Evolutionary conservation across 495 filamentous ascomycete genomes (phyloP).

Genomic region (Amniculicola lignicola): DNA sequence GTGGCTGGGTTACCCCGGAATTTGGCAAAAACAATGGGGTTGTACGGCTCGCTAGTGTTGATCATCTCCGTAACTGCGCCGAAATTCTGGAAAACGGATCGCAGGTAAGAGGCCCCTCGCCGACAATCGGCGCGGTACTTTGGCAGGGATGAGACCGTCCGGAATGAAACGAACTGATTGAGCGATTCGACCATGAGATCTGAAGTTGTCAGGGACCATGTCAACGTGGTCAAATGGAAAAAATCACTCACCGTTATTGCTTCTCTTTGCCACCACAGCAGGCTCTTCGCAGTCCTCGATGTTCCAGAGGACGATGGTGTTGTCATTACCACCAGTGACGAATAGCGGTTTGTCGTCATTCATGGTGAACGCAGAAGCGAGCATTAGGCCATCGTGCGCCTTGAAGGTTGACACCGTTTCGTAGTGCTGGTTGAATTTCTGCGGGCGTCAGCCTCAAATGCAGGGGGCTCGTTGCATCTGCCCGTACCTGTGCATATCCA

Average conservation of each 20-base stretch:
- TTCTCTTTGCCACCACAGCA: constrained; percentile 48
- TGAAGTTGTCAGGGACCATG: constrained; percentile 16
- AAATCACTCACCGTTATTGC: constrained; percentile 55
- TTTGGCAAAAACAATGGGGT: constrained; percentile 85
- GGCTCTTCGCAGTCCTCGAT: constrained; percentile 55
- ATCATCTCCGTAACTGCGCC: constrained; percentile 86
- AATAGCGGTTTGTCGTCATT: constrained; percentile 69
- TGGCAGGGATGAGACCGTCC: constrained; percentile 80
- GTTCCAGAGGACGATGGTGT: constrained; percentile 84
- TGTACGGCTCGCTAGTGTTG: constrained; percentile 63
- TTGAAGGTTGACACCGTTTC: constrained; percentile 79
- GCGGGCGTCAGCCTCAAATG: neutral
- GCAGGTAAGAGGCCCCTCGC: constrained; percentile 84
- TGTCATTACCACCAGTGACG: constrained; percentile 94
- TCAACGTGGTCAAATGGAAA: neutral
- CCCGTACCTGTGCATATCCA: constrained; percentile 74
- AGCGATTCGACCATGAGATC: constrained; percentile 82
- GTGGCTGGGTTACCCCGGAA: constrained; percentile 68
- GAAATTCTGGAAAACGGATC: constrained; percentile 81
- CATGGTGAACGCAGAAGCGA: constrained; percentile 75
- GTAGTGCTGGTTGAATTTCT: constrained; percentile 86
- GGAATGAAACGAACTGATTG: constrained; percentile 80
- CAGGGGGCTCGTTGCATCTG: neutral
- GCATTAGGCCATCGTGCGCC: constrained; percentile 79
- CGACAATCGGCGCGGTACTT: constrained; percentile 87